Percentiles rank a stretch among this genome's conserved stretches.
These are phyloP conservation scores for Xylariaceae sp. DNA, from an alignment of 2,329 filamentous ascomycete species.

Conservation along the genomic window DNA sequence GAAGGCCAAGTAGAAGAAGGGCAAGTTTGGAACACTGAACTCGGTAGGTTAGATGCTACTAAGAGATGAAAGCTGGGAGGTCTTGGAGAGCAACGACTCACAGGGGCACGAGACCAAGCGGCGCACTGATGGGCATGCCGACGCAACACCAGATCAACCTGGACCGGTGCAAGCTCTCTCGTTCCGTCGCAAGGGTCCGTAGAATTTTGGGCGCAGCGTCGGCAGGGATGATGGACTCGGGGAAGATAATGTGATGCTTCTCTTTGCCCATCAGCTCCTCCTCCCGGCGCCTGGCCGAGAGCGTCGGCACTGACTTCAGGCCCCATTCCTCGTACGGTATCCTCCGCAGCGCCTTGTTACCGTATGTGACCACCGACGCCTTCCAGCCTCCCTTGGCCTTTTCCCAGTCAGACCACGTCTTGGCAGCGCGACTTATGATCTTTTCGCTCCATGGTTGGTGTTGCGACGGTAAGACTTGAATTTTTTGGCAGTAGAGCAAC, in stretches of 20 bases:
- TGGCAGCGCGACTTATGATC: conserved; percentile 63
- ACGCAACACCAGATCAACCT: conserved; percentile 75
- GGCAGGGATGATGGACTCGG: conserved; percentile 60
- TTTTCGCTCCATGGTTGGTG: conserved; percentile 60
- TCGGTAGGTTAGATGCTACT: conserved; percentile 15
- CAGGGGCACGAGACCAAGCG: conserved; percentile 81
- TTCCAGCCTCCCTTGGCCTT: conserved; percentile 81
- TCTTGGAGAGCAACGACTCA: conserved; percentile 44
- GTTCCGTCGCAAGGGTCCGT: conserved; percentile 67
- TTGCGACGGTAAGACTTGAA: conserved; percentile 51
- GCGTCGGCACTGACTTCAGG: conserved; percentile 84
- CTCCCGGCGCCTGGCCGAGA: conserved; percentile 60
- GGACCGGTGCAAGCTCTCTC: conserved; percentile 70
- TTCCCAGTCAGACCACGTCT: conserved; percentile 84
- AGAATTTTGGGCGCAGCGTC: conserved; percentile 62
- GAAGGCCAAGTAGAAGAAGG: conserved; percentile 94
- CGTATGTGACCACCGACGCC: conserved; percentile 76
- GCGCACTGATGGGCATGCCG: conserved; percentile 76
- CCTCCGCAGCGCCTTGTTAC: conserved; percentile 76
- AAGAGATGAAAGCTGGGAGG: not conserved
- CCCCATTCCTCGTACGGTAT: conserved; percentile 98
- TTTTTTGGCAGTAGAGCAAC: conserved; percentile 83
- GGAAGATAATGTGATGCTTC: conserved; percentile 71
- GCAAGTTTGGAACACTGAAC: conserved; percentile 77
- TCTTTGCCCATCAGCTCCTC: conserved; percentile 59